Evolutionary conservation across 352 stramenopile genomes (phyloP), one percentile per base, ranked within the genome.

Genomic region (Thraustotheca clavata): DNA sequence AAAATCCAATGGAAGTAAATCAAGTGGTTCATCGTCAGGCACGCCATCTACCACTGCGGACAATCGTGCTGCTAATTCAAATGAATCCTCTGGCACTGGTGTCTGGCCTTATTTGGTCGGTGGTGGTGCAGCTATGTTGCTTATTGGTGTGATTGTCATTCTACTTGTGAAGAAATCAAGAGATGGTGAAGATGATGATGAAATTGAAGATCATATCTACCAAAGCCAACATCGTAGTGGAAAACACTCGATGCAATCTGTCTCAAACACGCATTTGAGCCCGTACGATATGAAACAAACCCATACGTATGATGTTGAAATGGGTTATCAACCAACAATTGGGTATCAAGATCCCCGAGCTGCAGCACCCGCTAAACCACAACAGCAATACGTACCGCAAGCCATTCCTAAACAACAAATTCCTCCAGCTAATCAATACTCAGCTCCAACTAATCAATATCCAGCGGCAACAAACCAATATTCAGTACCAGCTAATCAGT

Each of bases 151-250:
- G 0, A 33, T 65, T 3, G 57, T 65, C 14, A 48, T 54, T 14
- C n/a, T 65, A n/a, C 57, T 65, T 22, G 27, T 65, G n/a, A 40
- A 46, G 41, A 65, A 65, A 26, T 55, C 57, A 32, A 40, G 57
- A 7, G 35, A 43, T 26, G 9, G 18, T 32, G 57, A 65, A 20
- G 38, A 65, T n/a, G 57, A 65, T 46, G 57, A 65, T 46, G 57
- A 65, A 16, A 33, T 54, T 34, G 57, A 65, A 52, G n/a, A 52
- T 31, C 43, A 52, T 31, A 52, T 52, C 43, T 52, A 52, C 43
- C 43, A 52, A 18, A 52, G 43, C 43, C 43, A 52, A 24, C 43
- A 52, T 31, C 43, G 43, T 18, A 52, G 43, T 31, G 43, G 43
- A 24, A 52, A 52, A 18, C 43, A 52, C 43, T 52, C 43, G 43